Evolutionary conservation across 768 basidiomycete species (phyloP).

Genomic region (Floccularia luteovirens): DNA sequence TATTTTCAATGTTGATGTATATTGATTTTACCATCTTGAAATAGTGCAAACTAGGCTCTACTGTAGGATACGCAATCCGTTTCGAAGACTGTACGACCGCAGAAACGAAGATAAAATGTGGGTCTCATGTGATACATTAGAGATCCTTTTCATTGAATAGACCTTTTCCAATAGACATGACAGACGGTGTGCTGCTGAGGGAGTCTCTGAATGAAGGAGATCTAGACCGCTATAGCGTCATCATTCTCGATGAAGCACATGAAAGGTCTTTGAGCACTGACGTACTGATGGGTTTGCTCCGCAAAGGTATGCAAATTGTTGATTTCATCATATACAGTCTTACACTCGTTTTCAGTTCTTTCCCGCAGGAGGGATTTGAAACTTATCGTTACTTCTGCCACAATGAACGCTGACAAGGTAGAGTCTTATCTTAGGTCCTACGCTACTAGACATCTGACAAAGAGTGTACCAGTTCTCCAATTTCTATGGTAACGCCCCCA

Average conservation of each 20-base stretch:
- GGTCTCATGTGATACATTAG: conserved; percentile 12
- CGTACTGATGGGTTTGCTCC: conserved; percentile 92
- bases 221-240: conserved; percentile 90
- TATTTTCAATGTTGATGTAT: background rate
- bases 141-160: conserved; percentile 1
- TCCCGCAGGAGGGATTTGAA: conserved; percentile 90
- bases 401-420: conserved; percentile 99
- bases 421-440: conserved; percentile 6
- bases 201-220: conserved; percentile 99
- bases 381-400: conserved; percentile 96
- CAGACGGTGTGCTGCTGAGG: conserved; percentile 95
- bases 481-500: conserved; percentile 94
- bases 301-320: conserved; percentile 62
- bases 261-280: conserved; percentile 97
- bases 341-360: conserved; percentile 41
- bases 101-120: conserved; percentile 96
- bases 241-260: conserved; percentile 99
- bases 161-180: no score
- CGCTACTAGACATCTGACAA: background rate
- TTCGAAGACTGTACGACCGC: conserved; percentile 96
- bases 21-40: conserved; percentile 1
- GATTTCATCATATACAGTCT: background rate
- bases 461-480: conserved; percentile 65
- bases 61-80: conserved; percentile 96
- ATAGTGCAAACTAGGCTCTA: conserved; percentile 81